phyloP scores from a whole-genome alignment of 139 green algal species.

The Micromonas commoda region DNA sequence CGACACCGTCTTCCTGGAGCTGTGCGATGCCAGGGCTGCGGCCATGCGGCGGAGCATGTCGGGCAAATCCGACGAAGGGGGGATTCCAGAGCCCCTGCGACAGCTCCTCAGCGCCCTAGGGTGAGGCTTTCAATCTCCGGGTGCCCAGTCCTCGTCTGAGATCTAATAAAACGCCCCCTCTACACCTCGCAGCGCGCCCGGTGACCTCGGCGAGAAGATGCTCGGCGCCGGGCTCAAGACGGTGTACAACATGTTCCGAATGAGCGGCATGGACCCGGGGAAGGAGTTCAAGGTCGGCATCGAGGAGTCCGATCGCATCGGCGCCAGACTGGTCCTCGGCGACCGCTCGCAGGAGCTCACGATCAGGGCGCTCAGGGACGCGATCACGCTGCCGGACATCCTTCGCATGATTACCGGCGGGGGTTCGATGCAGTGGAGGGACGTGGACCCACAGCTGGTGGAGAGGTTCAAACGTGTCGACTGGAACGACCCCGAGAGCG shows the following conservation, averaged over 20 bases:
- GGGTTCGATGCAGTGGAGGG: not conserved
- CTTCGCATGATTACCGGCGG: not conserved
- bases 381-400: not conserved
- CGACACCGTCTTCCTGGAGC: constrained; percentile 12
- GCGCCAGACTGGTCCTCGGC: not conserved
- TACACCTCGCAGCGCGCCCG: not conserved
- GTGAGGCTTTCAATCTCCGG: too few relatives aligned
- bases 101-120: not conserved
- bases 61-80: not conserved
- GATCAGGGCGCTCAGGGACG: not conserved
- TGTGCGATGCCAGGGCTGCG: constrained; percentile 8
- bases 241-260: constrained; percentile 19
- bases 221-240: constrained; percentile 13
- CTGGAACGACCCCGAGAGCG: not conserved
- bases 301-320: constrained; percentile 12
- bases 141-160: too few relatives aligned
- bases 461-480: not conserved
- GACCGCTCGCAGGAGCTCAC: constrained; percentile 7
- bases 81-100: not conserved
- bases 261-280: constrained; percentile 25
- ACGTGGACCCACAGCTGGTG: not conserved
- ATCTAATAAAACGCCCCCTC: not conserved
- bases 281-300: constrained; percentile 24
- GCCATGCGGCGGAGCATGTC: not conserved
- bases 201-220: not conserved